Evolutionary conservation across 192 early-diverging fungal genomes (phyloP), one percentile per base, ranked within the genome.

Genomic region (Rhizophagus sp.): DNA sequence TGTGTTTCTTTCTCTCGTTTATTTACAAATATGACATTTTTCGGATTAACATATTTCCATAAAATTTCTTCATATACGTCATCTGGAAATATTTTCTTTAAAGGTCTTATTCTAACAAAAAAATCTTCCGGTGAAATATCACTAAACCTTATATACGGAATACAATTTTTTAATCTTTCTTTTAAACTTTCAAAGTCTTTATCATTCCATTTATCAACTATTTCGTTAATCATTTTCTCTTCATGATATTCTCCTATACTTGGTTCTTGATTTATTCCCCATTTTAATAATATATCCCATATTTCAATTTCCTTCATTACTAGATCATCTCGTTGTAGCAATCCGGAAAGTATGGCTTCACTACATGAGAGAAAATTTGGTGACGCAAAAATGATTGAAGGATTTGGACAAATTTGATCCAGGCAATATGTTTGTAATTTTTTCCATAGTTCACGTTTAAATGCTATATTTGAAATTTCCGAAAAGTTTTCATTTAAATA

Each of bases 251-350:
- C 61, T 41, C 24, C 34, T 39, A 77, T 34, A 41, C 36, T 4
- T 11, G 61, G 39, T 22, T 33, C n/a, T 15, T 65, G 75, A 15
- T 19, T 25, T 19, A 36, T n/a, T 77, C 75, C 75, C 75, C 75
- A 77, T 77, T 36, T 22, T 24, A 77, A 25, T 5, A 77, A 5
- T 13, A 15, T 36, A 65, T 65, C 63, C 75, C 75, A 77, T 15
- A 65, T 24, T 10, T 25, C 41, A 47, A 77, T 65, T 65, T 77
- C 75, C 25, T 41, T 65, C 34, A 65, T 62, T 5, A 41, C 13
- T 44, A 77, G n/a, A 65, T 77, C 36, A 65, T 77, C 75, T 41
- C 63, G 61, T 65, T 77, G 19, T 34, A 77, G 41, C 3, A 77
- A 25, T 24, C 19, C n/a, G 6, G 24, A 24, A 10, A 77, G 24